A percentile compares a stretch with the other conserved stretches of the same genome.
These are phyloP conservation scores for Pseudogymnoascus sp. DNA, from an alignment of 2,329 filamentous ascomycete genomes.

Conservation along the genomic window DNA sequence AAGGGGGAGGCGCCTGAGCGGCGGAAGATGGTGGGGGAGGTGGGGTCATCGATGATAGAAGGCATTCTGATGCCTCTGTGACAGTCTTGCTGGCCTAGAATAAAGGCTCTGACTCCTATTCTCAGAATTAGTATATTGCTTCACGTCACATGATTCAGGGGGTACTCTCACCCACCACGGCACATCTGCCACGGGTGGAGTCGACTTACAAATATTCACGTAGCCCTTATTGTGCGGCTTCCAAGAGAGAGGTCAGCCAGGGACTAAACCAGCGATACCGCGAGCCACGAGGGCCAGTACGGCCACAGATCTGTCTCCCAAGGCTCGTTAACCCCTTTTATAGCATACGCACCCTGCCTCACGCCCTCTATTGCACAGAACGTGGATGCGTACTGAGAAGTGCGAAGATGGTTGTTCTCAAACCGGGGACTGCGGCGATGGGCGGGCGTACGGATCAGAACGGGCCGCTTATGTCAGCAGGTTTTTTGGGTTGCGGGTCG, in stretches of 20 bases:
- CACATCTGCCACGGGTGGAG: background rate
- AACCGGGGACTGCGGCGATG: background rate
- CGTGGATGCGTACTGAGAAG: slow-evolving; percentile 1
- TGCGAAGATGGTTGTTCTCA: slow-evolving; percentile 5
- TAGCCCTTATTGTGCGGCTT: background rate
- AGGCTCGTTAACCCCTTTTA: background rate
- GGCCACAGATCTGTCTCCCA: background rate
- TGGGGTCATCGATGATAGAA: slow-evolving; percentile 54
- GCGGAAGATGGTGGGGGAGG: slow-evolving; percentile 45
- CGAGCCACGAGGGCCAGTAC: background rate
- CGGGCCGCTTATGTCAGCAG: background rate
- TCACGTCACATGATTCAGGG: slow-evolving; percentile 1
- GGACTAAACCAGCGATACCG: background rate
- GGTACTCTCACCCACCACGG: background rate
- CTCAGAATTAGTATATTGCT: background rate
- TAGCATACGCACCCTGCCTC: background rate
- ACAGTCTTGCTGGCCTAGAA: background rate
- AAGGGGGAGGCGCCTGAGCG: slow-evolving; percentile 45
- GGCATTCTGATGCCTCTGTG: slow-evolving; percentile 37
- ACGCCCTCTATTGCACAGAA: background rate
- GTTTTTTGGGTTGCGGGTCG: background rate
- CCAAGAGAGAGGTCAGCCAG: background rate
- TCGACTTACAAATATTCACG: background rate
- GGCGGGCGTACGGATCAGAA: background rate
- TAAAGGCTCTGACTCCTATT: background rate